Evolutionary conservation across 2,329 filamentous ascomycete species (phyloP).

Genomic region (Fusarium temperatum): DNA sequence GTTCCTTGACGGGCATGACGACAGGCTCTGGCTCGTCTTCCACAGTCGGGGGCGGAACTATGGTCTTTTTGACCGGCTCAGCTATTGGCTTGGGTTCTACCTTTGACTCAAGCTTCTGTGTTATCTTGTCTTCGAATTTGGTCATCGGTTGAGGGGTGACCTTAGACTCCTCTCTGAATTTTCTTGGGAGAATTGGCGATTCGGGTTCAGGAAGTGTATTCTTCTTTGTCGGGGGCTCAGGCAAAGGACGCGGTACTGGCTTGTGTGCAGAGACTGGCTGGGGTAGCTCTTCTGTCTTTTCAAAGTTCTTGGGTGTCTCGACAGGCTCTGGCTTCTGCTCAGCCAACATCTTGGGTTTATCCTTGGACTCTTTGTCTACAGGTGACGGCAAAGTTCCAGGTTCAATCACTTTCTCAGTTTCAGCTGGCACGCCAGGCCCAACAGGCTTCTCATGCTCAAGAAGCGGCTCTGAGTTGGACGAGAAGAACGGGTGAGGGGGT

Average conservation of each 20-base stretch:
- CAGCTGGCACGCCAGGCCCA: neutral
- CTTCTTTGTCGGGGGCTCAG: neutral
- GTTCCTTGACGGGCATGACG: neutral
- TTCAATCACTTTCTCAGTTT: neutral
- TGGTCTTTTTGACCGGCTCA: neutral
- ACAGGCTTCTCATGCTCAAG: neutral
- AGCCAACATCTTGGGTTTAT: neutral
- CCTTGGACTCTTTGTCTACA: neutral
- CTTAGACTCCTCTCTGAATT: neutral
- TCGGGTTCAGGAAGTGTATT: neutral
- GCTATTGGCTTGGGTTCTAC: neutral
- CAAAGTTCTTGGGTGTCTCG: neutral
- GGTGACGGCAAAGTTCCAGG: neutral
- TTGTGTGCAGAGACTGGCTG: neutral
- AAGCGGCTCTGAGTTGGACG: neutral
- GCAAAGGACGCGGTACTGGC: neutral
- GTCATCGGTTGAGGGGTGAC: neutral
- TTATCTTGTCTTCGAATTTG: neutral
- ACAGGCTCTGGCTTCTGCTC: neutral
- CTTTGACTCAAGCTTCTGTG: neutral
- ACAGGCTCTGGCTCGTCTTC: neutral
- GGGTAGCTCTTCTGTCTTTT: neutral
- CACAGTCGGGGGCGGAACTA: neutral
- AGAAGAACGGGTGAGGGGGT: slow-evolving; percentile 11
- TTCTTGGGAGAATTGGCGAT: neutral